phyloP scores from a whole-genome alignment of 441 rosid genomes.

The Geranium incanum region DNA sequence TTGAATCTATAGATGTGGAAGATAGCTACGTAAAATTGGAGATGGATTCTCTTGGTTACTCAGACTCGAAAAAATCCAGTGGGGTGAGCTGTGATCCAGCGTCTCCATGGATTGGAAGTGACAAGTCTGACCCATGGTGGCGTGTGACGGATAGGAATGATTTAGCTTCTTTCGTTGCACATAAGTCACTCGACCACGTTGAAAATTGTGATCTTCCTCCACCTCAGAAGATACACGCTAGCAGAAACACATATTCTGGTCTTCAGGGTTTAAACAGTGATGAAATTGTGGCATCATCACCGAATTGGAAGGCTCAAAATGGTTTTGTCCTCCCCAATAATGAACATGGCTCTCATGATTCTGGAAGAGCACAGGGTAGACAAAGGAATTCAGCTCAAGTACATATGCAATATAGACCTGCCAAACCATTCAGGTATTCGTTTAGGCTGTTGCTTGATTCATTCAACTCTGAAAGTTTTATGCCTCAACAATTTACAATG shows the following conservation, averaged over 20 bases:
- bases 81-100: constrained; percentile 40
- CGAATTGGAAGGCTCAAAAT: constrained; percentile 26
- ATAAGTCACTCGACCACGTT: constrained; percentile 55
- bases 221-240: constrained; percentile 53
- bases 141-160: constrained; percentile 70
- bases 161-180: constrained; percentile 78
- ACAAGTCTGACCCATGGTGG: constrained; percentile 85
- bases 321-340: constrained; percentile 25
- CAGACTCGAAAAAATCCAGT: constrained; percentile 29
- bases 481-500: no score
- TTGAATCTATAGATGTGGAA: constrained; percentile 34
- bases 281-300: constrained; percentile 26
- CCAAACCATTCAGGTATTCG: constrained; percentile 43
- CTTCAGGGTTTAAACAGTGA: constrained; percentile 31
- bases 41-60: constrained; percentile 28
- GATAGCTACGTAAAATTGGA: constrained; percentile 37
- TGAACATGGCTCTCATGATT: constrained; percentile 22
- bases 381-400: constrained; percentile 31
- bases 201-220: constrained; percentile 93
- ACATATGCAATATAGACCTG: constrained; percentile 26
- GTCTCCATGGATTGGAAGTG: constrained; percentile 54
- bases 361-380: constrained; percentile 21
- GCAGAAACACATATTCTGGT: constrained; percentile 37
- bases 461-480: not conserved
- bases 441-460: not conserved